Base-by-base conservation (phyloP, 169 alveolate species). In the Sarcocystis neurona region DNA sequence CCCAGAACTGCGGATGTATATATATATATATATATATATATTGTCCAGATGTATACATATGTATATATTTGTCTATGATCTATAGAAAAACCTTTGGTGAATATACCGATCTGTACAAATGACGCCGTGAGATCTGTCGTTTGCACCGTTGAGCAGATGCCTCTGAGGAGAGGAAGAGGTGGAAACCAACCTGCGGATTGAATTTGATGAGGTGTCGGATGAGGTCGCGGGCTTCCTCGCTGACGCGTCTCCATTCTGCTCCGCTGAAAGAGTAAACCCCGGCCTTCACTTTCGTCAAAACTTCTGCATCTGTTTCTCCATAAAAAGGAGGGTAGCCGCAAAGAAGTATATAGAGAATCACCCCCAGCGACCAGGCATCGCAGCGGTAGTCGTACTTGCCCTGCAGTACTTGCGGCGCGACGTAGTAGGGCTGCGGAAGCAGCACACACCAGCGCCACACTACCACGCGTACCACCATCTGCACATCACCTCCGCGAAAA, bases 311-410 rank as follows among this genome's bases (percentile, higher is more conserved):
- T 0, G 95, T 94, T 74, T 96, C 97, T 1, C 98, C 98, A 47
- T 93, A 93, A 80, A 96, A 97, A 2, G 98, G 99, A 18, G 98
- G 97, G 66, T 90, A 95, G 2, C 97, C 98, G 86, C 97, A 93
- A 41, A 97, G 94, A 79, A 96, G 88, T 37, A 97, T 95, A 93
- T 96, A 97, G 92, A 97, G 85, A 89, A 96, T 96, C 18, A 94
- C 90, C 8, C 96, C 96, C 32, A 92, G 88, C 32, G 74, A 63
- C 99, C 99, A 97, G 34, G 96, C 92, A 88, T 97, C 99, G 89
- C 99, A 97, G 47, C 88, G 82, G 53, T 84, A 94, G 74, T 93
- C 95, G 88, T 95, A 96, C 50, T 91, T 77, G 68, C 94, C 95
- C 63, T 79, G 85, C 27, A 97, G 93, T 0, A 95, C 96, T 84